These are phyloP conservation scores for Byssothecium circinans DNA, from an alignment of 2,329 filamentous ascomycete genomes.

Conservation along the genomic window DNA sequence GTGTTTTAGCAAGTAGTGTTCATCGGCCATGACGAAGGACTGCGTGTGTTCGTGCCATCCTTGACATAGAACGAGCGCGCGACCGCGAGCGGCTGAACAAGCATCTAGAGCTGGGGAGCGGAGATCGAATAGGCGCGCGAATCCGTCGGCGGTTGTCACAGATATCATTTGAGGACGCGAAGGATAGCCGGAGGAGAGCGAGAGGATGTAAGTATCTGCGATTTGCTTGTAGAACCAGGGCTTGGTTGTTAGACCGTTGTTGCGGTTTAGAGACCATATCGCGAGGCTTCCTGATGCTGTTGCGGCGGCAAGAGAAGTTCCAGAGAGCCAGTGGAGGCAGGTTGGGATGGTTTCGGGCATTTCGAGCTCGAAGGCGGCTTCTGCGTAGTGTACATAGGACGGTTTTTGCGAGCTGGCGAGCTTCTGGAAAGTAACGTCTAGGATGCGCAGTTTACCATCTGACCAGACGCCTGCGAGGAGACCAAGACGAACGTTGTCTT, in stretches of 20 bases:
- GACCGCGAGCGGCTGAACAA: constrained; percentile 51
- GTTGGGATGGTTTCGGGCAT: constrained; percentile 59
- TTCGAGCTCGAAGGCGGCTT: constrained; percentile 54
- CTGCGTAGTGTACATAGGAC: constrained; percentile 47
- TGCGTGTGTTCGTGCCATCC: constrained; percentile 60
- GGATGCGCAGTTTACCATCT: constrained; percentile 59
- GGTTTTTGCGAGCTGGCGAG: constrained; percentile 8
- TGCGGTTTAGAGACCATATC: constrained; percentile 53
- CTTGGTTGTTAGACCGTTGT: constrained; percentile 17
- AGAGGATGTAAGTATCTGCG: constrained; percentile 52
- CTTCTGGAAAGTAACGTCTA: constrained; percentile 49
- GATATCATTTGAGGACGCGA: constrained; percentile 56
- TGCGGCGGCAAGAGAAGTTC: constrained; percentile 56
- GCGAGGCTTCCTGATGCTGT: constrained; percentile 60
- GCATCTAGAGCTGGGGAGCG: constrained; percentile 50
- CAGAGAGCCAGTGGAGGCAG: constrained; percentile 59
- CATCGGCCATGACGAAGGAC: constrained; percentile 57
- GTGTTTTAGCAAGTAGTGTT: constrained; percentile 54
- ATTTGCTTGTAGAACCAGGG: constrained; percentile 50
- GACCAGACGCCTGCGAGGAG: constrained; percentile 60
- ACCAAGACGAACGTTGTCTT: constrained; percentile 45
- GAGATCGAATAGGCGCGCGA: constrained; percentile 58
- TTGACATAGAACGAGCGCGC: constrained; percentile 53
- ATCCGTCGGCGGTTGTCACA: constrained; percentile 58
- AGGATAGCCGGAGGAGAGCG: constrained; percentile 55